Conservation (phyloP, 1,284 basidiomycete genomes). For the Pascua guehoae region DNA sequence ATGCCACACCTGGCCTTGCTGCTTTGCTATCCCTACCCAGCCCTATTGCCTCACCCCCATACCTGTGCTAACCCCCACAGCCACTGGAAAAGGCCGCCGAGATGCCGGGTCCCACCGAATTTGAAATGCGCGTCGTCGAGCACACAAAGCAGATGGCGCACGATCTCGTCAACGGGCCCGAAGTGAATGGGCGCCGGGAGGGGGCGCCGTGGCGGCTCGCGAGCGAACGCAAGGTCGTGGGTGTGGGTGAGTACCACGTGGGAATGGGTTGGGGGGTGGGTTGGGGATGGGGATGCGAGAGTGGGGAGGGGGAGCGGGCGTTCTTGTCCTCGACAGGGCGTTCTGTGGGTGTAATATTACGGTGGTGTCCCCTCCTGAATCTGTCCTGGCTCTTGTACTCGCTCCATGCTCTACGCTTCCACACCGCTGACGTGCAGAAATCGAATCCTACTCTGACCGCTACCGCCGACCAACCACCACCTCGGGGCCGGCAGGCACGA, state of each 20-base stretch:
- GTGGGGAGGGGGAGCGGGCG: not conserved
- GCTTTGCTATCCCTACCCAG: too few relatives aligned
- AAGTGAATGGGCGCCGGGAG: constrained; percentile 3
- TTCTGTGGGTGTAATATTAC: too few relatives aligned
- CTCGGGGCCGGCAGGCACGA: constrained; percentile 6
- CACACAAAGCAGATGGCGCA: constrained; percentile 23
- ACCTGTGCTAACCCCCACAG: constrained; percentile 18
- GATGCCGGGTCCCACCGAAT: constrained; percentile 22
- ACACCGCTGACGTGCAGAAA: constrained; percentile 28
- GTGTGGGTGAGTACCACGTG: constrained; percentile 33
- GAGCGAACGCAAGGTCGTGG: constrained; percentile 37
- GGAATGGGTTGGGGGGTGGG: not conserved
- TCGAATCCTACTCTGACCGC: constrained; percentile 46
- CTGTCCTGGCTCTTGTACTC: not conserved
- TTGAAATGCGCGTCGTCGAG: constrained; percentile 23
- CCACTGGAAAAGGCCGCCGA: constrained; percentile 31
- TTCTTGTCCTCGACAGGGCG: too few relatives aligned
- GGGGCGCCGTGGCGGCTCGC: constrained; percentile 39
- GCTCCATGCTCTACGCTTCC: not conserved
- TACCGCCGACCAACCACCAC: constrained; percentile 14
- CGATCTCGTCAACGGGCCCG: constrained; percentile 21
- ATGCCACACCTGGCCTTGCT: too few relatives aligned
- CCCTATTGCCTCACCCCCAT: too few relatives aligned
- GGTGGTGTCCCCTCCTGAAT: too few relatives aligned
- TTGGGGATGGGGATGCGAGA: not conserved